phyloP scores from a whole-genome alignment of 2,329 filamentous ascomycete genomes.

The Paecilomyces fulvus region DNA sequence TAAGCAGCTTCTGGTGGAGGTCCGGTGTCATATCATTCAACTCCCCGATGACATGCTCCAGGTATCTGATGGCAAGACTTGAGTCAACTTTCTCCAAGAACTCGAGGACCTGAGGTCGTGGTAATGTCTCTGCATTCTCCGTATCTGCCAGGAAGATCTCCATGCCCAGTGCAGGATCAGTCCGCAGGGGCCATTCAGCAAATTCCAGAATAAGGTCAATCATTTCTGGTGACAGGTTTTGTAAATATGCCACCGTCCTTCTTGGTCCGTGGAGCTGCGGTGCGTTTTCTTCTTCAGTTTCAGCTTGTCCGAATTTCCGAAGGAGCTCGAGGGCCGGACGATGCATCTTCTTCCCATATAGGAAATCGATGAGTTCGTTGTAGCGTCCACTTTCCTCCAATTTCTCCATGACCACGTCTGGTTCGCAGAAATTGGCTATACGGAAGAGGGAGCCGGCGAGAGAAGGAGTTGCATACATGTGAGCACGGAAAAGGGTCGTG shows the following conservation, averaged over 20 bases:
- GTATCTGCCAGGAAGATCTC: conserved; percentile 89
- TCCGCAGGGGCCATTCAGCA: conserved; percentile 74
- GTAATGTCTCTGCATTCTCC: conserved; percentile 86
- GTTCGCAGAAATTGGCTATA: conserved; percentile 94
- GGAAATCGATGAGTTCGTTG: conserved; percentile 92
- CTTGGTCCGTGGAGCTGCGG: conserved; percentile 67
- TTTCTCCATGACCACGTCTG: conserved; percentile 87
- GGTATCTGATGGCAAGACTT: conserved; percentile 67
- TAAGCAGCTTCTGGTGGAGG: conserved; percentile 76
- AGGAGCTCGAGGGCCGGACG: conserved; percentile 76
- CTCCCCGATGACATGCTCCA: conserved; percentile 86
- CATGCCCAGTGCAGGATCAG: conserved; percentile 69
- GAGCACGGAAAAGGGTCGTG: conserved; percentile 85
- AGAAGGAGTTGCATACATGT: conserved; percentile 84
- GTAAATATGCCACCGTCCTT: conserved; percentile 81
- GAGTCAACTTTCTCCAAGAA: conserved; percentile 65
- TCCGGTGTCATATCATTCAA: conserved; percentile 76
- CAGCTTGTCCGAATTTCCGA: conserved; percentile 64
- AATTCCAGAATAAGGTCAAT: conserved; percentile 90
- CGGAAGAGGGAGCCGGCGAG: conserved; percentile 86
- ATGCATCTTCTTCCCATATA: conserved; percentile 91
- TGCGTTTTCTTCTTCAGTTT: conserved; percentile 28
- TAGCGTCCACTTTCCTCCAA: conserved; percentile 82
- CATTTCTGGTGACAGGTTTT: conserved; percentile 75
- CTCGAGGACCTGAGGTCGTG: conserved; percentile 63